Evolutionary conservation across 768 basidiomycete genomes (phyloP).

Genomic region (Lentinula sp.): DNA sequence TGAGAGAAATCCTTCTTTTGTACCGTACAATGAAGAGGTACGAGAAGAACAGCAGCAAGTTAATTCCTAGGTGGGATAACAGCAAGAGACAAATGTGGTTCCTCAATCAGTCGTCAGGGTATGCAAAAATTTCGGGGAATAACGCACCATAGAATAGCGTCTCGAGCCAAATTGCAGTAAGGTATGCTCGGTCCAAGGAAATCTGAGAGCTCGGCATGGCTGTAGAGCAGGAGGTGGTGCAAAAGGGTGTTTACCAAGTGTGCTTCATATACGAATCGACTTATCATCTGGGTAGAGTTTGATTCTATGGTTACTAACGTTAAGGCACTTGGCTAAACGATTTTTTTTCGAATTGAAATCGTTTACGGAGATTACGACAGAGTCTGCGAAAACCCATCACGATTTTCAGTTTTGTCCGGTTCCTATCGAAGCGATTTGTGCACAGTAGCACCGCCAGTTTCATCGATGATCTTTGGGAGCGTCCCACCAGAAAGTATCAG

Average conservation of each 20-base stretch:
- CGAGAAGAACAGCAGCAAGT: constrained; percentile 22
- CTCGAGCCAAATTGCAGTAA: constrained; percentile 23
- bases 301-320: neutral
- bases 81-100: too few species aligned
- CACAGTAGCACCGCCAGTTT: too few species aligned
- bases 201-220: constrained; percentile 10
- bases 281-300: neutral
- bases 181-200: constrained; percentile 27
- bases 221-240: neutral
- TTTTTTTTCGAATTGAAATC: neutral
- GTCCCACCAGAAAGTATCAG: too few species aligned
- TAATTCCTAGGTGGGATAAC: constrained; percentile 15
- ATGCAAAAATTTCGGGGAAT: neutral
- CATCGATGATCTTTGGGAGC: too few species aligned
- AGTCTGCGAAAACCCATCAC: neutral
- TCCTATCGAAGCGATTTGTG: neutral
- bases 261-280: neutral
- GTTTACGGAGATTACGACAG: neutral
- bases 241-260: neutral
- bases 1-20: constrained; percentile 15
- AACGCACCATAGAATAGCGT: constrained; percentile 14
- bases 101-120: neutral
- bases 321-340: neutral
- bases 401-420: neutral
- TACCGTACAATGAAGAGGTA: constrained; percentile 20